These are phyloP conservation scores for Phlebopus sp. DNA, from an alignment of 1,284 basidiomycete species.

Conservation along the genomic window DNA sequence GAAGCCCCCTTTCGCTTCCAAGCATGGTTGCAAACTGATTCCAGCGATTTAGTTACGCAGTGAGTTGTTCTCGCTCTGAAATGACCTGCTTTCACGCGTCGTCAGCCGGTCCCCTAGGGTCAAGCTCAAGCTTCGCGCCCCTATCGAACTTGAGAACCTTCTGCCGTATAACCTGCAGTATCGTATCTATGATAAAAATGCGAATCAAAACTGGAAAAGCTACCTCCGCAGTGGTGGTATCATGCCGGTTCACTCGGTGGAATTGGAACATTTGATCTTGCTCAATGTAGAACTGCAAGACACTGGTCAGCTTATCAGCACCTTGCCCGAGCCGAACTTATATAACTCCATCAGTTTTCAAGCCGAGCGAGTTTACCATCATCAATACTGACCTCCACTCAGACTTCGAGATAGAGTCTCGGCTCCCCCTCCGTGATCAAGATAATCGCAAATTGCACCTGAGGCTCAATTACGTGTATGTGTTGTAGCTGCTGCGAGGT, in stretches of 20 bases:
- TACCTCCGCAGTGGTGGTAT: slow-evolving; percentile 92
- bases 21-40: slow-evolving; percentile 84
- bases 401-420: slow-evolving; percentile 83
- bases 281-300: slow-evolving; percentile 91
- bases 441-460: slow-evolving; percentile 80
- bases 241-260: slow-evolving; percentile 97
- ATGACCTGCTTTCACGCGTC: slow-evolving; percentile 2
- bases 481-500: slow-evolving; percentile 6
- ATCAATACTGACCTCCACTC: slow-evolving; percentile 94
- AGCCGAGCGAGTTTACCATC: slow-evolving; percentile 97
- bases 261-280: slow-evolving; percentile 91
- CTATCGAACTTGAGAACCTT: slow-evolving; percentile 95
- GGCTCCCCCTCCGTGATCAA: slow-evolving; percentile 73
- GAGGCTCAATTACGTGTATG: slow-evolving; percentile 85
- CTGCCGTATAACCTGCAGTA: slow-evolving; percentile 96
- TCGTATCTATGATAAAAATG: slow-evolving; percentile 94
- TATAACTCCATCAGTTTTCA: slow-evolving; percentile 59
- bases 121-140: slow-evolving; percentile 86
- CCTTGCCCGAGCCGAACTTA: slow-evolving; percentile 3
- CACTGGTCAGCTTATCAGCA: slow-evolving; percentile 53
- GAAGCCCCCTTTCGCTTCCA: slow-evolving; percentile 97
- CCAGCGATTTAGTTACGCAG: slow-evolving; percentile 61
- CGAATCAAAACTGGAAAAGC: slow-evolving; percentile 88
- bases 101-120: slow-evolving; percentile 82
- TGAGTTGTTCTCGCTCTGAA: slow-evolving; percentile 28